Percentiles rank a stretch among this genome's conserved stretches.
These are phyloP conservation scores for Aspergillus vadensis DNA, from an alignment of 2,329 filamentous ascomycete genomes.

Conservation along the genomic window DNA sequence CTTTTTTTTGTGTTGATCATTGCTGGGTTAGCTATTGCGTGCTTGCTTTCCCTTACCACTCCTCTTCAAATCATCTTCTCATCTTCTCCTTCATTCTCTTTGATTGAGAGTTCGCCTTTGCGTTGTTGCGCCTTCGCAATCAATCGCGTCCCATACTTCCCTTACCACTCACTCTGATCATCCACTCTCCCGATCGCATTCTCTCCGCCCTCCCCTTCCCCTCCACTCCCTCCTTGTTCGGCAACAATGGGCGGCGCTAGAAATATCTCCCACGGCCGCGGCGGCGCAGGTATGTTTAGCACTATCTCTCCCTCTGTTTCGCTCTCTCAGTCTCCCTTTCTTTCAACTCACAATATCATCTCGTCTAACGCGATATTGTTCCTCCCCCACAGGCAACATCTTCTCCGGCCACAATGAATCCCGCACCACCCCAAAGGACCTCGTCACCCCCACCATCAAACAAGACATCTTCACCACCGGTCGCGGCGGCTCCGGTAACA, in stretches of 20 bases:
- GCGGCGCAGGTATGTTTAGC: constrained; percentile 63
- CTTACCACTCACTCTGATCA: not conserved
- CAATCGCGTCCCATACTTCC: not conserved
- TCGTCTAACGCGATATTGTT: not conserved
- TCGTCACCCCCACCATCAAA: constrained; percentile 82
- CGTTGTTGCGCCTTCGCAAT: not conserved
- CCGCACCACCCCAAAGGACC: constrained; percentile 60
- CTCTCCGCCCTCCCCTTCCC: not conserved
- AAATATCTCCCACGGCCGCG: constrained; percentile 68
- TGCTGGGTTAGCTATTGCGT: not conserved
- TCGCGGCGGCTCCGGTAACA: constrained; percentile 85
- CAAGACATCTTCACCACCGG: constrained; percentile 83
- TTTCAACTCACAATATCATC: not conserved
- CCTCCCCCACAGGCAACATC: constrained; percentile 60
- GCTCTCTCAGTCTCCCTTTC: not conserved
- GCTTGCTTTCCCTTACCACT: not conserved
- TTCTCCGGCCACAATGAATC: constrained; percentile 56
- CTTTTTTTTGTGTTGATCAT: not conserved
- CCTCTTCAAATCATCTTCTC: not conserved
- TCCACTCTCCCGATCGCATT: constrained; percentile 4
- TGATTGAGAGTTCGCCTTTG: not conserved
- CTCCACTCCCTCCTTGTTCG: not conserved
- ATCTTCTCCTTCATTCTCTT: not conserved
- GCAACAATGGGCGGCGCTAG: constrained; percentile 24
- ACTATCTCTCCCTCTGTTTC: not conserved